phyloP scores from a whole-genome alignment of 2,329 filamentous ascomycete genomes.

The Blastomyces gilchristii region DNA sequence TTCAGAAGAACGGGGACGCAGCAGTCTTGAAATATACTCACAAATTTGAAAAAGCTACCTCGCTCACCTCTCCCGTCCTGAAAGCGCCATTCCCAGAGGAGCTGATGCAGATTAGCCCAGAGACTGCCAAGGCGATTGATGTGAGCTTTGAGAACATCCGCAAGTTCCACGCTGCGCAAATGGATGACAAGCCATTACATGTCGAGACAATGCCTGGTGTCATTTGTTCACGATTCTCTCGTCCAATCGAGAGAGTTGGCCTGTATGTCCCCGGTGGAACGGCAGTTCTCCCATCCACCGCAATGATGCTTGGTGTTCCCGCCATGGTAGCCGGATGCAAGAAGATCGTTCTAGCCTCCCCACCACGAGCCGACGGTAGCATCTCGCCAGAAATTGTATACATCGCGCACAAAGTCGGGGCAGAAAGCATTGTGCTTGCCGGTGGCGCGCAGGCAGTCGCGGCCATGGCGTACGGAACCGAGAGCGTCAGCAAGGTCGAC shows the following conservation, averaged over 20 bases:
- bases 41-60: conserved; percentile 95
- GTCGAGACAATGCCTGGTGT: conserved; percentile 99
- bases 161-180: conserved; percentile 87
- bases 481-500: conserved; percentile 90
- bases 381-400: conserved; percentile 97
- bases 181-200: conserved; percentile 66
- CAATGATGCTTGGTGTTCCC: conserved; percentile 94
- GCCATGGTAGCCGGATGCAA: conserved; percentile 96
- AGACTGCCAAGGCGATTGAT: conserved; percentile 89
- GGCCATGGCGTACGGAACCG: conserved; percentile 93
- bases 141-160: conserved; percentile 87
- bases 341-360: conserved; percentile 87
- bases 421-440: conserved; percentile 88
- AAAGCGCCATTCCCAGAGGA: conserved; percentile 76
- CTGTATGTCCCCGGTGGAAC: conserved; percentile 94
- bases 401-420: conserved; percentile 90
- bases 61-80: conserved; percentile 77
- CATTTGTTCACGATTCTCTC: conserved; percentile 80
- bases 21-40: conserved; percentile 88
- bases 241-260: conserved; percentile 91
- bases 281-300: conserved; percentile 91
- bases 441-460: conserved; percentile 93
- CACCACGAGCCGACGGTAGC: conserved; percentile 77
- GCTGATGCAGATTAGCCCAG: conserved; percentile 73
- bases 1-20: conserved; percentile 73